Base-by-base conservation (phyloP, 148 eudicot genomes). In the Dysphania ambrosioides region DNA sequence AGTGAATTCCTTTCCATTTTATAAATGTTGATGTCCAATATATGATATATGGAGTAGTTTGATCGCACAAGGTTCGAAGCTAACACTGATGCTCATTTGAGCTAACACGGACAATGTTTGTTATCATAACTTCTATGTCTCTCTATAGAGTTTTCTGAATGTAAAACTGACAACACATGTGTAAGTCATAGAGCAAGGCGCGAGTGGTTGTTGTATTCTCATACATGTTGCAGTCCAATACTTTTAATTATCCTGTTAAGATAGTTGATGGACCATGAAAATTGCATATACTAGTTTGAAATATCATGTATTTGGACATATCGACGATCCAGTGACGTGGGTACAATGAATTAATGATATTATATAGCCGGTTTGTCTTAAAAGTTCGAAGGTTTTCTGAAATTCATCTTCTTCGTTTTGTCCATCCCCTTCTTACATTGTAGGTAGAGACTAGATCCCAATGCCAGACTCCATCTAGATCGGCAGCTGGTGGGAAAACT, bases 391-490 rank as follows among this genome's bases (percentile, higher is more conserved):
- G 47, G 23, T 65, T 16, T 65, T 4, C 69, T 75, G 30, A 80
- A 35, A 4, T 63, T 42, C 38, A 1, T 70, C 70, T 53, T 76
- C 13, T 31, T n/a, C 35, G 70, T 71, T 69, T 67, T 67, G 27
- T 24, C n/a, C 55, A 4, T 5, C 32, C 29, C 30, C 29, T 15
- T 8, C 19, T 38, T 16, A 44, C 55, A 42, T 30, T 81, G 75
- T 88, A 92, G 97, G 78, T 85, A 75, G 97, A 92, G 86, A 87
- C 85, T 36, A 85, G 89, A 84, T 90, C 99, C 27, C 85, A 88
- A 59, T 87, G 85, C 75, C 90, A 82, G 75, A 85, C 91, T 59
- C 89, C 88, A 31, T 73, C 83, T 29, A 79, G 80, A 41, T 81
- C 90, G n/a, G 72, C 78, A 23, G 78, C 21, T 34, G 87, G 91